Base-by-base conservation (phyloP, 305 asterid genomes). In the Plantago coronopus region DNA sequence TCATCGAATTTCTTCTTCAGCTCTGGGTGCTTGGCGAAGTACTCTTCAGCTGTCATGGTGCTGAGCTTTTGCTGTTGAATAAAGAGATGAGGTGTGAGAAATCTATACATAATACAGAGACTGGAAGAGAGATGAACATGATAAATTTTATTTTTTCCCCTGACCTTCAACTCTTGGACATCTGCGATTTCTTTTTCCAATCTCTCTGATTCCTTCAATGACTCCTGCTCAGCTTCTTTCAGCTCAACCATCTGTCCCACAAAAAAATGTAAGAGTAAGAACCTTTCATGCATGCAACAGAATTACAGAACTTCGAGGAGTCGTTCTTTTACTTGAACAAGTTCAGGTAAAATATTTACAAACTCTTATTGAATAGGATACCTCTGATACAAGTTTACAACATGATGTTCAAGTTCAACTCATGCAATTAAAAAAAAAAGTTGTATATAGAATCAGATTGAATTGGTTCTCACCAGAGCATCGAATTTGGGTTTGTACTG, bases 1-100 rank as follows among this genome's bases (percentile, higher is more conserved):
- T 93, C 97, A 68, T 93, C 97, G 61, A 93, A 93, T 78, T 85
- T 87, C 94, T 89, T 87, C 81, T 77, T 89, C 69, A 93, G 86
- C 74, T 93, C 99, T 0, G 99, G 99, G 60, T 87, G 95, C 88
- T 93, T 87, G 15, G 62, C 95, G 44, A 93, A 93, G 80, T 93
- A 93, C 40, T 93, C 99, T 15, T 89, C 96, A 18, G 96, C 94
- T 47, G 97, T 89, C 96, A 89, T 89, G 66, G 99, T 93, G 45
- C 90, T 87, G 3, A 93, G 83, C 72, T 83, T 84, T 48, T 68
- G 74, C 97, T 91, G 97, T 78, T 60, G 54, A 63, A 70, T 63
- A 34, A 34, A 67, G 56, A 67, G 16, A 23, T n/a, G 14, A 62
- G 7, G 59, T 19, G 47, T 64, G 69, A 76, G 76, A 71, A 48